These are phyloP conservation scores for Pichia sp. DNA, from an alignment of 1,139 yeast species.

Conservation along the genomic window DNA sequence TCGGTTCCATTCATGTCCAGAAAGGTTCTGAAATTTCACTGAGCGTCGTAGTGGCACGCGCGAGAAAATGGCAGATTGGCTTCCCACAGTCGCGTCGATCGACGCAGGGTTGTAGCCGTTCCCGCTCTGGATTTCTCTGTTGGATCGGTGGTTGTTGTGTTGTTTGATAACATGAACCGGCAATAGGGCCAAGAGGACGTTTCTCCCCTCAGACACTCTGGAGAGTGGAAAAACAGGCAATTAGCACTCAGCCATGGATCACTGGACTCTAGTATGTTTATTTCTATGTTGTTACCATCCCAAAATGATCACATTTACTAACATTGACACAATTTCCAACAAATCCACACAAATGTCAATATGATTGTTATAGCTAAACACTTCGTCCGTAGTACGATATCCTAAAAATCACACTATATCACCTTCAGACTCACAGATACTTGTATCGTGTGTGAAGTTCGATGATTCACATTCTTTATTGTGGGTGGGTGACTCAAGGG, in stretches of 20 bases:
- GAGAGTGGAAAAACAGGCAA: no score
- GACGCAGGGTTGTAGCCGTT: neutral
- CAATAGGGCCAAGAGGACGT: no score
- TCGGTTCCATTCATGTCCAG: neutral
- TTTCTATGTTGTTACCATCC: neutral
- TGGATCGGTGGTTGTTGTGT: no score
- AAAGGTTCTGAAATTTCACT: neutral
- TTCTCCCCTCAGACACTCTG: no score
- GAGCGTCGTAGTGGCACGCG: neutral
- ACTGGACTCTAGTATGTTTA: conserved; percentile 44
- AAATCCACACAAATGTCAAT: neutral
- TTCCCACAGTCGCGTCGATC: neutral
- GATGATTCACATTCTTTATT: conserved; percentile 72
- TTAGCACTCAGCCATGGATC: conserved; percentile 36
- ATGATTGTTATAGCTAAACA: conserved; percentile 8
- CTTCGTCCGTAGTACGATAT: conserved; percentile 15
- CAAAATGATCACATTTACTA: no score
- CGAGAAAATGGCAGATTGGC: neutral
- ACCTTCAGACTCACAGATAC: conserved; percentile 10
- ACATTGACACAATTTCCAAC: neutral
- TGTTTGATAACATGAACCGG: neutral
- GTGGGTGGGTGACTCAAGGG: conserved; percentile 78
- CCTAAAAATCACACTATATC: conserved; percentile 23
- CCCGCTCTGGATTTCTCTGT: neutral
- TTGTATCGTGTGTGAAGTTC: conserved; percentile 47